Conservation (phyloP, 495 filamentous ascomycete species). For the Hypoxylon cercidicola region DNA sequence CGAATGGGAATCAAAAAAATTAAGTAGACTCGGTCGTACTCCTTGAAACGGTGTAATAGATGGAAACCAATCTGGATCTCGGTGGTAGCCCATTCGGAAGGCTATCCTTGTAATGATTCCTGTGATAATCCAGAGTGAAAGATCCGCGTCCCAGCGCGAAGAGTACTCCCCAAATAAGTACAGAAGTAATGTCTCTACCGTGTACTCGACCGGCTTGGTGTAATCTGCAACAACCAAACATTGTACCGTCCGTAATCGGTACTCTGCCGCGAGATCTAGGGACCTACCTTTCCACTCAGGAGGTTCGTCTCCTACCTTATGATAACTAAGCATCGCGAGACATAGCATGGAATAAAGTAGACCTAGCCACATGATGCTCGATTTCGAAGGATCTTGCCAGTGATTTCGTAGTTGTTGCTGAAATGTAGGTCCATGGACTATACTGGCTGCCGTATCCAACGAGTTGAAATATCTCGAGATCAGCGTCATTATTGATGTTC, state of each 20-base stretch:
- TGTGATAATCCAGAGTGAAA: conserved; percentile 81
- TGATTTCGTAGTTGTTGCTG: conserved; percentile 86
- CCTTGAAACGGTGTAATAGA: conserved; percentile 87
- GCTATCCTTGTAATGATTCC: conserved; percentile 85
- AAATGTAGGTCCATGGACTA: conserved; percentile 88
- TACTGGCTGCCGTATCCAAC: conserved; percentile 66
- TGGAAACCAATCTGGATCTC: conserved; percentile 86
- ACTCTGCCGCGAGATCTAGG: conserved; percentile 80
- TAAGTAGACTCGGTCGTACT: conserved; percentile 44
- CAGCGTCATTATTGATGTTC: conserved; percentile 82
- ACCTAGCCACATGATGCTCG: conserved; percentile 87
- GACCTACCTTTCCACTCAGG: conserved; percentile 80
- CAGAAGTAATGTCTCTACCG: conserved; percentile 89
- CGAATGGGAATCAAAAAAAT: neutral
- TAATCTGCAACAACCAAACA: conserved; percentile 90
- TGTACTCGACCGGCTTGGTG: conserved; percentile 83
- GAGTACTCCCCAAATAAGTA: conserved; percentile 85
- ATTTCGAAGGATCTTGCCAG: conserved; percentile 85
- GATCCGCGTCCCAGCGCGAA: conserved; percentile 80
- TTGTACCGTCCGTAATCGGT: conserved; percentile 84
- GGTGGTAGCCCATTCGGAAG: conserved; percentile 95
- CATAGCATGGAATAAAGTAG: conserved; percentile 89
- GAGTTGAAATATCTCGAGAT: conserved; percentile 76
- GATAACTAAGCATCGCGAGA: conserved; percentile 90
- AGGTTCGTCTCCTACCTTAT: conserved; percentile 89